Conservation (phyloP, 345 rosid species). For the Rhodamnia rubescens region DNA sequence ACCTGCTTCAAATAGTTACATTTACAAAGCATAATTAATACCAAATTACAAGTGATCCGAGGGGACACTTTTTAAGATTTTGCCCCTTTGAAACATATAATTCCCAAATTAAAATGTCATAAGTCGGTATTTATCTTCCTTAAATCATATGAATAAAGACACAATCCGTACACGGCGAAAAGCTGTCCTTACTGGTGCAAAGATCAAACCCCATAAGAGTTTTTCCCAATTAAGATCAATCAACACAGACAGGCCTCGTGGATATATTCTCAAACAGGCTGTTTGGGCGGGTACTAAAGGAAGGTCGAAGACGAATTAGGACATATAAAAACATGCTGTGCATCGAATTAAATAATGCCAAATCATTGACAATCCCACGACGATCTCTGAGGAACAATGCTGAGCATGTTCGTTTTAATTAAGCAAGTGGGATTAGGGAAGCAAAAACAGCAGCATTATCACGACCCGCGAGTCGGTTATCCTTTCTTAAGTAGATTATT, state of each 20-base stretch:
- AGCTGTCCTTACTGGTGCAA: not conserved
- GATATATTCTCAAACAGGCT: conserved; percentile 35
- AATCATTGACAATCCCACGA: not conserved
- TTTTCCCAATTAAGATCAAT: not conserved
- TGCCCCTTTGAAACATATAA: no score
- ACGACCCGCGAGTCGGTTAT: not conserved
- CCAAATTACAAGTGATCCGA: no score
- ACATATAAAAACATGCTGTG: not conserved
- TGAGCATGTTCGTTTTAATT: not conserved
- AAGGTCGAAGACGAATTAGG: not conserved
- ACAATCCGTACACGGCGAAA: not conserved
- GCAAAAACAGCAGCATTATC: not conserved
- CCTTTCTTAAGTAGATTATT: not conserved
- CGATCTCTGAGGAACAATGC: conserved; percentile 1
- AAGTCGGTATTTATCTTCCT: no score
- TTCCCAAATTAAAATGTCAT: no score
- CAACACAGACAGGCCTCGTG: conserved; percentile 28
- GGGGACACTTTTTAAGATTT: no score
- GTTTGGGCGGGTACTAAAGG: conserved; percentile 17
- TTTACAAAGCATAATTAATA: no score
- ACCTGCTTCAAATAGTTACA: no score
- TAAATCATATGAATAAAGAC: no score
- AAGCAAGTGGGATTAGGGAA: not conserved
- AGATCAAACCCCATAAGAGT: not conserved
- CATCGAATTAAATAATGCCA: not conserved